Base-by-base conservation (phyloP, 208 protist genomes). In the Crithidia expoeki region DNA sequence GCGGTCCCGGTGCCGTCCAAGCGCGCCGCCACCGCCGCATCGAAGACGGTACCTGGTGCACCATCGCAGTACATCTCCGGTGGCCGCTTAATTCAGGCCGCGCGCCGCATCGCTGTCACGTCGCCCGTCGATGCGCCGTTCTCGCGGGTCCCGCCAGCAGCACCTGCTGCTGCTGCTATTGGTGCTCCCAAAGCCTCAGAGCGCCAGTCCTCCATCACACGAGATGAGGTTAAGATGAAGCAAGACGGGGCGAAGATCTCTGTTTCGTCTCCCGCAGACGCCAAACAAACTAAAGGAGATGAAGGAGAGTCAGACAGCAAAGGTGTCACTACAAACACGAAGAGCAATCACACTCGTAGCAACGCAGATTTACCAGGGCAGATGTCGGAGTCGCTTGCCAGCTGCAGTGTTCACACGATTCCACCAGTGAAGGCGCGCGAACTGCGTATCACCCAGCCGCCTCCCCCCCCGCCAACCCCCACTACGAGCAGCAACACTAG, bases 331-430 rank as follows among this genome's bases (percentile, higher is more conserved):
- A n/a, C n/a, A n/a, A n/a, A n/a, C n/a, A n/a, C n/a, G n/a, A n/a
- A n/a, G n/a, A n/a, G n/a, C n/a, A n/a, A n/a, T n/a, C n/a, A n/a
- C n/a, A n/a, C n/a, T n/a, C n/a, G n/a, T n/a, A 42, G 17, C 44
- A 42, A 19, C 6, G 30, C n/a, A 6, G 40, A 63, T 2, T 7
- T 23, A 1, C 5, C 23, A 5, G 40, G 1, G 32, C 30, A 42
- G 1, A 34, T 57, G 1, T 32, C 46, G 47, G 25, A 27, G 7
- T 68, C 51, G 19, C 59, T 53, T 17, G 40, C 9, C 6, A 61
- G 50, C 51, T 74, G 51, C 55, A 74, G 38, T 42, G 52, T 52
- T 4, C 49, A 36, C 49, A 68, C 60, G 32, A 51, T 74, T 21
- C 27, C 68, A 1, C 68, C 68, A 9, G 19, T 42, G 51, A 61